Conservation (phyloP, 1,284 basidiomycete species). For the Psilocybe mexicana region DNA sequence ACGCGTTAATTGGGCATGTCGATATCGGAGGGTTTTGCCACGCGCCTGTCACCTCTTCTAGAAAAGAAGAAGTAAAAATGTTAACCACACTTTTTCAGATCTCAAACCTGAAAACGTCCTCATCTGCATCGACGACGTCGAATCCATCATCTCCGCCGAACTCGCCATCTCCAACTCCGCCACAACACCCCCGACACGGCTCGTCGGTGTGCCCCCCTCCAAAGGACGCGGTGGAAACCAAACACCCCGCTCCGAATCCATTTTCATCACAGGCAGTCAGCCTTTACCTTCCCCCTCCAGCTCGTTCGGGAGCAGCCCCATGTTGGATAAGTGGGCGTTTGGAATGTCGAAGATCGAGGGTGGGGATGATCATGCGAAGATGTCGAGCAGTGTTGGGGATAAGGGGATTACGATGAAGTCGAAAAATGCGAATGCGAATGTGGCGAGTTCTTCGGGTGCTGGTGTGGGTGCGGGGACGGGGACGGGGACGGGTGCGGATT, state of each 20-base stretch:
- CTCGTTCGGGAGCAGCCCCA: conserved; percentile 63
- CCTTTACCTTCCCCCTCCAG: conserved; percentile 84
- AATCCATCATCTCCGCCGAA: conserved; percentile 89
- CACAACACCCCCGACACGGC: conserved; percentile 61
- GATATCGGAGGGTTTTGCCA: too few relatives aligned
- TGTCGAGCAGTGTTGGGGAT: conserved; percentile 19
- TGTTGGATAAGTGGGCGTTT: conserved; percentile 91
- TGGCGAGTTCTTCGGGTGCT: neutral
- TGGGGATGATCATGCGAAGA: conserved; percentile 15
- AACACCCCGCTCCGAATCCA: conserved; percentile 87
- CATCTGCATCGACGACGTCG: conserved; percentile 97
- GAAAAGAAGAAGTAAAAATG: too few relatives aligned
- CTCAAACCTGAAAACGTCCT: conserved; percentile 98
- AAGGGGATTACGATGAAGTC: conserved; percentile 17
- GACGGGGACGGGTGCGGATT: conserved; percentile 22
- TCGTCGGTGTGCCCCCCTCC: conserved; percentile 94
- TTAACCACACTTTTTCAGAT: conserved; percentile 46
- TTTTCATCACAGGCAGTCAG: conserved; percentile 93
- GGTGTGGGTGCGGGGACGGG: conserved; percentile 18
- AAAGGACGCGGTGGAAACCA: conserved; percentile 97
- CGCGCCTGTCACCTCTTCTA: too few relatives aligned
- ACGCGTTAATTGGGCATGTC: too few relatives aligned
- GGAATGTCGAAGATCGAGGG: conserved; percentile 81
- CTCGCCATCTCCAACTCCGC: conserved; percentile 59
- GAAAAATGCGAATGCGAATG: conserved; percentile 14